Percentiles rank a stretch among this genome's conserved stretches.
Evolutionary conservation across 2,329 filamentous ascomycete species (phyloP).

Genomic region (Malbranchea zuffiana): DNA sequence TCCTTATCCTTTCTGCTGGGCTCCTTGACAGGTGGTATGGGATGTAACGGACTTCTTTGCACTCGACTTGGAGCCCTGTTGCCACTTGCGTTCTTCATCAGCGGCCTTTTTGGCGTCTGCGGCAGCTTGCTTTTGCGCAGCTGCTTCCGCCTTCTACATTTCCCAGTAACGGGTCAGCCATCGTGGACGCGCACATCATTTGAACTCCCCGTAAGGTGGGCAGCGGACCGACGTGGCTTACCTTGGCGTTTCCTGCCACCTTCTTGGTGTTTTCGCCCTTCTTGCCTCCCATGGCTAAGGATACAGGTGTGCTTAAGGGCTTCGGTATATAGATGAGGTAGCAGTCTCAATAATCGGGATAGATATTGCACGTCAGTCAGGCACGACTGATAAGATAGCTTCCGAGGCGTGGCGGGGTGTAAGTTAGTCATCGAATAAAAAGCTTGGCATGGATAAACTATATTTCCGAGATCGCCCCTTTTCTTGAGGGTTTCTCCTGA

Average conservation of each 20-base stretch:
- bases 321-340: too few species aligned
- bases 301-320: neutral
- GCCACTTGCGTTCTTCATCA: constrained; percentile 67
- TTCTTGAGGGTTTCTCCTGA: too few species aligned
- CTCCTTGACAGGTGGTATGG: too few species aligned
- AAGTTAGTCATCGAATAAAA: too few species aligned
- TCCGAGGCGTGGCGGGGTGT: too few species aligned
- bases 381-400: too few species aligned
- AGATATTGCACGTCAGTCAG: too few species aligned
- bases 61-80: constrained; percentile 71
- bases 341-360: too few species aligned
- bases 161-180: neutral
- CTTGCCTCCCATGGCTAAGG: constrained; percentile 58
- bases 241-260: constrained; percentile 65
- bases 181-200: neutral
- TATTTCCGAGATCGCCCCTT: too few species aligned
- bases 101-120: constrained; percentile 55
- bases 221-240: constrained; percentile 23
- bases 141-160: constrained; percentile 71
- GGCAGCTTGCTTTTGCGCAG: constrained; percentile 64
- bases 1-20: neutral
- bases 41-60: too few species aligned
- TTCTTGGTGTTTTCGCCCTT: constrained; percentile 77
- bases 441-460: too few species aligned
- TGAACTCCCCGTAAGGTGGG: constrained; percentile 18